phyloP scores from a whole-genome alignment of 768 basidiomycete genomes.

The Imleria badia region DNA sequence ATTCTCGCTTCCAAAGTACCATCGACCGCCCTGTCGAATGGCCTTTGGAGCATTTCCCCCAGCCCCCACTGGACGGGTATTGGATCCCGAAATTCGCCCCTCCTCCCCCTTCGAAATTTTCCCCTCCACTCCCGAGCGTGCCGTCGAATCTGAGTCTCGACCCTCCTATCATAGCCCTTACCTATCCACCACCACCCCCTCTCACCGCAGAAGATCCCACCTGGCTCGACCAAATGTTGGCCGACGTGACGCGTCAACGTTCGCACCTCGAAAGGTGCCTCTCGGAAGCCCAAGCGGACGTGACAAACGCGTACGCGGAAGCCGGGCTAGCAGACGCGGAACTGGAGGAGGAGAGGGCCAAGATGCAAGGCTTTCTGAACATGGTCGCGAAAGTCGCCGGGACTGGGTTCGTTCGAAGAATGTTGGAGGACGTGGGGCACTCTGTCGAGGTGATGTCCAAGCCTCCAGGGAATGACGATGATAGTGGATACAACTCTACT shows the following conservation, averaged over 20 bases:
- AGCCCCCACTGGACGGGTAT: constrained; percentile 26
- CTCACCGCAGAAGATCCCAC: constrained; percentile 25
- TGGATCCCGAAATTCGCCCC: constrained; percentile 26
- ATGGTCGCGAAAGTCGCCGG: constrained; percentile 26
- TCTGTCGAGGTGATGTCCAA: constrained; percentile 17
- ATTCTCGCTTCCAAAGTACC: background rate
- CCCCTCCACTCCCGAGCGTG: background rate
- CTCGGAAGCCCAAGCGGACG: constrained; percentile 16
- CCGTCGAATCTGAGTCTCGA: constrained; percentile 11
- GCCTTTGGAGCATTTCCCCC: constrained; percentile 30
- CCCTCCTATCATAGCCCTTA: constrained; percentile 29
- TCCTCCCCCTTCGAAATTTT: constrained; percentile 18
- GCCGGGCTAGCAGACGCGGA: constrained; percentile 28
- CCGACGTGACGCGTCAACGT: constrained; percentile 28
- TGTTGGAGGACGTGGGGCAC: constrained; percentile 20
- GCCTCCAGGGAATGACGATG: background rate
- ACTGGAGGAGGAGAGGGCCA: constrained; percentile 20
- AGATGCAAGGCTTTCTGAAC: constrained; percentile 28
- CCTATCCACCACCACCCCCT: constrained; percentile 29
- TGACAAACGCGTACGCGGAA: constrained; percentile 24
- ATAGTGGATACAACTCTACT: background rate
- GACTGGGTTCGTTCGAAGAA: constrained; percentile 25
- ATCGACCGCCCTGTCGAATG: constrained; percentile 16
- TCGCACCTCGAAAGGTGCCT: constrained; percentile 18
- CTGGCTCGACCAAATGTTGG: constrained; percentile 29